phyloP scores from a whole-genome alignment of 1,139 yeast species.

The Pichiaceae sp. region DNA sequence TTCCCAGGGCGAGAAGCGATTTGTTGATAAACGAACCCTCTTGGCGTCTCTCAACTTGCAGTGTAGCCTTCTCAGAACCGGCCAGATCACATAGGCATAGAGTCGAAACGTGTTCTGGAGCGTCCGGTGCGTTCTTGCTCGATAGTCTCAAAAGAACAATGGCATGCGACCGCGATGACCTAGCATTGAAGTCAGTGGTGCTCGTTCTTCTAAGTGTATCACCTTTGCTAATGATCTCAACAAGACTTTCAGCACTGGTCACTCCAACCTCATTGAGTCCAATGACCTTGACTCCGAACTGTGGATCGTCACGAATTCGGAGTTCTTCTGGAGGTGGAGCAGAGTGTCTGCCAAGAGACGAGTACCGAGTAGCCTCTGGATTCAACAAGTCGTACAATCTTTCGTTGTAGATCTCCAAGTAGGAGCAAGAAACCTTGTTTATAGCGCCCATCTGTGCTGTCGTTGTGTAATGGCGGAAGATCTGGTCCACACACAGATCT shows the following conservation, averaged over 20 bases:
- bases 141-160: conserved; percentile 74
- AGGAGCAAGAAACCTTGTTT: conserved; percentile 56
- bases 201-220: conserved; percentile 72
- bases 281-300: conserved; percentile 75
- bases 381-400: conserved; percentile 70
- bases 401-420: conserved; percentile 86
- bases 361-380: conserved; percentile 35
- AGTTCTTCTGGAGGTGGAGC: conserved; percentile 42
- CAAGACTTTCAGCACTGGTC: conserved; percentile 48
- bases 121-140: conserved; percentile 45
- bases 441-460: conserved; percentile 48
- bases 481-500: conserved; percentile 67
- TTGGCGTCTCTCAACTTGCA: conserved; percentile 75
- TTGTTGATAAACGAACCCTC: conserved; percentile 93
- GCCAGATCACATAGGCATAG: conserved; percentile 85
- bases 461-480: conserved; percentile 34
- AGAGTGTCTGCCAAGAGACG: not conserved
- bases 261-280: conserved; percentile 64
- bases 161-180: conserved; percentile 89
- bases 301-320: conserved; percentile 54
- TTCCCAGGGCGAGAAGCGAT: conserved; percentile 82
- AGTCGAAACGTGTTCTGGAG: conserved; percentile 67
- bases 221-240: conserved; percentile 68
- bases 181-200: conserved; percentile 84
- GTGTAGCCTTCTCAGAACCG: conserved; percentile 90